Conservation (phyloP, 805 yeast species). For the Deakozyma indianensis region DNA sequence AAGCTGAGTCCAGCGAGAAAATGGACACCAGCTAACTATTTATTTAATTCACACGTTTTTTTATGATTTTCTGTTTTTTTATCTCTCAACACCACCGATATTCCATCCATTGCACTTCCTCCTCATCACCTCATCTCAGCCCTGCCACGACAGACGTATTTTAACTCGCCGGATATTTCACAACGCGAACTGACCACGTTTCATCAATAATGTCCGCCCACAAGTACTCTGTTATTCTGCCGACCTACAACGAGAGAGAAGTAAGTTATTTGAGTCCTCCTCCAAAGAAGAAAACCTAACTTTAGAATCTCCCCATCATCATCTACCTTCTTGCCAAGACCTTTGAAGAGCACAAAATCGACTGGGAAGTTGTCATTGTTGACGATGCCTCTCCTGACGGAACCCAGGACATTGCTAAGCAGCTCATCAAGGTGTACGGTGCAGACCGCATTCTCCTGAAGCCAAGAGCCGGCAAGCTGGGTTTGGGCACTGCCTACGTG, state of each 20-base stretch:
- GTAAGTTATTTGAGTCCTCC: too few species aligned
- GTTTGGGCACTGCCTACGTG: conserved; percentile 69
- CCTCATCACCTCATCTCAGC: too few species aligned
- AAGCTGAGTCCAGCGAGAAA: too few species aligned
- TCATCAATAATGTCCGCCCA: conserved; percentile 12
- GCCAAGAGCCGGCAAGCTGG: conserved; percentile 65
- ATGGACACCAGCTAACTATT: not conserved
- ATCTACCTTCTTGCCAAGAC: conserved; percentile 57
- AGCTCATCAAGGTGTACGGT: conserved; percentile 29
- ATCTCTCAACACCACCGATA: too few species aligned
- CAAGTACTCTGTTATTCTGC: conserved; percentile 62
- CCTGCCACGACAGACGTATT: too few species aligned
- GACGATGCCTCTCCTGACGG: conserved; percentile 78
- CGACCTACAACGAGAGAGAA: conserved; percentile 63
- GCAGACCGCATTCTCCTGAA: conserved; percentile 43
- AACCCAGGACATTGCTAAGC: conserved; percentile 57
- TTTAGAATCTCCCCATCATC: conserved; percentile 45
- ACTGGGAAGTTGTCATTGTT: conserved; percentile 68
- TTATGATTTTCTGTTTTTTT: too few species aligned
- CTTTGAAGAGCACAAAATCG: conserved; percentile 37
- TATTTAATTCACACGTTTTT: too few species aligned
- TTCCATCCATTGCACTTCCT: too few species aligned
- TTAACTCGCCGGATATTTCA: not conserved
- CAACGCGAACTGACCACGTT: not conserved
- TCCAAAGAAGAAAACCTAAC: not conserved